Base-by-base conservation (phyloP, 176 grass and related monocot species). In the Carex littledalei region DNA sequence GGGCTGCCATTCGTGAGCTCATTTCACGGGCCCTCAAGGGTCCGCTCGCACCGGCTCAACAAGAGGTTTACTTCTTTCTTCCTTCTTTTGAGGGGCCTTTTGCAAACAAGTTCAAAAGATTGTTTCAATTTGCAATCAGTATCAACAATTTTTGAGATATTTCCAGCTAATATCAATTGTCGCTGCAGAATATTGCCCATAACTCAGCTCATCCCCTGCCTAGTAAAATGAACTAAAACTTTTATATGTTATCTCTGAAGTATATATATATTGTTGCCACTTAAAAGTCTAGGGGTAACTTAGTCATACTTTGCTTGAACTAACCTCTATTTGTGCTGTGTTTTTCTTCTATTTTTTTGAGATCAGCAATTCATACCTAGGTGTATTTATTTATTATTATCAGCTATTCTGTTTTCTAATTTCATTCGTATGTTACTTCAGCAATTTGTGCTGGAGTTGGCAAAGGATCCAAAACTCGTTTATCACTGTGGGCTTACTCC, bases 401-500 rank as follows among this genome's bases (percentile, higher is more conserved):
- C 21, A 56, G 73, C 47, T 54, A 78, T 10, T 41, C 18, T 47
- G 8, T 53, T 83, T 83, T 68, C 22, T 83, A 47, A 83, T 31
- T 54, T 83, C 16, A 50, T 85, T 57, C 64, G 63, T 55, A 75
- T 61, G 29, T 85, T 88, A 41, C 86, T 88, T 70, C 91, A 98
- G 95, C 87, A 95, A 95, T 90, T 98, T 86, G 39, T 86, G 24
- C 18, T 84, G 53, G 89, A 93, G 82, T 82, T 98, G 62, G 86
- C 88, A 3, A 98, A 90, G 87, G 93, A 98, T 43, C 84, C 86
- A 75, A 98, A 98, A 91, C 88, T 98, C 68, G 89, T 98, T 66
- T 95, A 95, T 84, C 91, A 92, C 88, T 98, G 93, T 8, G 91
- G 91, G 15, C 86, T 98, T 61, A 92, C 91, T 87, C 91, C 95